A percentile compares a stretch with the other conserved stretches of the same genome.
Evolutionary conservation across 352 stramenopile genomes (phyloP).

Genomic region (Phytophthora sansomeana): DNA sequence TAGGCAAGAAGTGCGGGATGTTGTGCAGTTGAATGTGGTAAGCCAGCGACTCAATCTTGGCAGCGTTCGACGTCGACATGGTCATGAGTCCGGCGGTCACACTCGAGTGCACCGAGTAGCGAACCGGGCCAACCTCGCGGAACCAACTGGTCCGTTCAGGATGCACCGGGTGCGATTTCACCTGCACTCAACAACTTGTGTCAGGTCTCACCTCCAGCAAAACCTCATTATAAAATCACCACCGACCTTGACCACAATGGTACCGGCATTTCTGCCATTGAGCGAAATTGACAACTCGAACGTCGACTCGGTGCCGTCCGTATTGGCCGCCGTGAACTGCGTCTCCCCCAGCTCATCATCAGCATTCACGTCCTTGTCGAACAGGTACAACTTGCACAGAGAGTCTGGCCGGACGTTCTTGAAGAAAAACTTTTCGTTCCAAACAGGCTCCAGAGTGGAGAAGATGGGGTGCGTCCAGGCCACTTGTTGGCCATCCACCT

Average conservation of each 20-base stretch:
- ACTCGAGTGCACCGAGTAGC: conserved; percentile 51
- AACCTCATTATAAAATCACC: not conserved
- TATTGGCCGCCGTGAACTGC: conserved; percentile 35
- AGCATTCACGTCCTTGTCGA: conserved; percentile 48
- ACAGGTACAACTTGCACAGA: conserved; percentile 39
- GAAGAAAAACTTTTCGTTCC: conserved; percentile 52
- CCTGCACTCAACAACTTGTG: conserved; percentile 10
- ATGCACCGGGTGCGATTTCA: conserved; percentile 34
- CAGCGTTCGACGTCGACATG: conserved; percentile 38
- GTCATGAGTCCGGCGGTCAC: conserved; percentile 46
- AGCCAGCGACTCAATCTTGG: conserved; percentile 42
- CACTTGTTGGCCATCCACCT: conserved; percentile 42
- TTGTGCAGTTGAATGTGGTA: conserved; percentile 53
- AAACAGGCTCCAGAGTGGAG: conserved; percentile 41
- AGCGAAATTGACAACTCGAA: conserved; percentile 42
- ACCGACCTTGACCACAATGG: conserved; percentile 37
- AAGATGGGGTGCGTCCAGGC: conserved; percentile 50
- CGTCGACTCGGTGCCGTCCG: conserved; percentile 28
- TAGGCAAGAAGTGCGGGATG: conserved; percentile 38
- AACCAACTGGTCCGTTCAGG: conserved; percentile 8
- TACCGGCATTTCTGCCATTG: conserved; percentile 28
- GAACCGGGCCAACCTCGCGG: conserved; percentile 41
- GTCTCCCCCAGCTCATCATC: conserved; percentile 46
- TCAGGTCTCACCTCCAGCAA: not conserved
- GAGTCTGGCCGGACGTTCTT: conserved; percentile 37